These are phyloP conservation scores for Citropsis articulata DNA, from an alignment of 345 rosid genomes.

Conservation along the genomic window DNA sequence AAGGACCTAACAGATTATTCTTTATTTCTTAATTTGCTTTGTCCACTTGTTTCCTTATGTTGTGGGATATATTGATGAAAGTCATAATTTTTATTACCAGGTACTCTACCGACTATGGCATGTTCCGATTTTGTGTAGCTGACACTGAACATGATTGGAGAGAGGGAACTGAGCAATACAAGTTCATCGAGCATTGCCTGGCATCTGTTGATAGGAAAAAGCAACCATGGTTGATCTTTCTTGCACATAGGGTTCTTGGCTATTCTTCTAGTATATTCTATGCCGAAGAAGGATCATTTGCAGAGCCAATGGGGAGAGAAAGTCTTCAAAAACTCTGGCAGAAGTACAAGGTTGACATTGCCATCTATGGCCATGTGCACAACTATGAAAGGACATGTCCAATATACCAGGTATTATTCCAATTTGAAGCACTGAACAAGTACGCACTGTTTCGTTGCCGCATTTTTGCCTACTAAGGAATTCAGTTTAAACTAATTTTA, in stretches of 20 bases:
- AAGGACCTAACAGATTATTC: too few species aligned
- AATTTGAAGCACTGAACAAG: background rate
- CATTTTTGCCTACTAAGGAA: background rate
- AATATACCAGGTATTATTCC: slow-evolving; percentile 52
- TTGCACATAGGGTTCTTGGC: slow-evolving; percentile 75
- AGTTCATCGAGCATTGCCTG: slow-evolving; percentile 63
- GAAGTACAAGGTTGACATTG: slow-evolving; percentile 73
- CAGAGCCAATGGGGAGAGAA: slow-evolving; percentile 65
- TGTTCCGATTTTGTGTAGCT: slow-evolving; percentile 73
- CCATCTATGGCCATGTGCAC: slow-evolving; percentile 68
- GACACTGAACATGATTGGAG: slow-evolving; percentile 81
- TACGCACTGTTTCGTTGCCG: background rate
- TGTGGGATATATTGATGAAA: background rate
- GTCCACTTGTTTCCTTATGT: background rate
- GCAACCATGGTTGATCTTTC: slow-evolving; percentile 71
- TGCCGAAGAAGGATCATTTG: slow-evolving; percentile 53
- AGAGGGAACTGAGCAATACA: slow-evolving; percentile 68
- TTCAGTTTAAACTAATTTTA: background rate
- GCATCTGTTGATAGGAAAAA: slow-evolving; percentile 64
- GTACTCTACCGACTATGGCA: slow-evolving; percentile 73
- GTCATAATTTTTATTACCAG: slow-evolving; percentile 19
- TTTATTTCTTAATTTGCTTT: background rate
- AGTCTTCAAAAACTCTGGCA: slow-evolving; percentile 73
- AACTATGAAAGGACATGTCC: slow-evolving; percentile 77
- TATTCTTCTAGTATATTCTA: slow-evolving; percentile 51